A percentile compares a stretch with the other conserved stretches of the same genome.
Conservation (phyloP, 306 rosid genomes). For the Quercus mongolica region DNA sequence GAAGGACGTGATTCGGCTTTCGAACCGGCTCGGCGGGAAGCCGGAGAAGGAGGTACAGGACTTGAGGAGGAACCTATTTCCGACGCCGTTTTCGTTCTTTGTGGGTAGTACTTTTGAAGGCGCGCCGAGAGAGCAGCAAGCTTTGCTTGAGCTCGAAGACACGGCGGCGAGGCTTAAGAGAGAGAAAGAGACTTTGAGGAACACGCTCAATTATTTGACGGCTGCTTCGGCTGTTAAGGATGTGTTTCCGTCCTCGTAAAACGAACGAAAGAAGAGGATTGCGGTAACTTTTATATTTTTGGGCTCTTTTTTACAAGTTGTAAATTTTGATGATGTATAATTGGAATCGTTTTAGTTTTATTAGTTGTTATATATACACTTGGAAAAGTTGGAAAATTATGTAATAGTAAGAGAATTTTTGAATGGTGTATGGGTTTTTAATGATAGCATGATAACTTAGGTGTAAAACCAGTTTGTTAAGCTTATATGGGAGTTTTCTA, state of each 20-base stretch:
- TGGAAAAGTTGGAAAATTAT: no score
- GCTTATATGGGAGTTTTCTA: neutral
- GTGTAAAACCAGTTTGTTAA: neutral
- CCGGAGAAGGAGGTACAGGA: conserved; percentile 94
- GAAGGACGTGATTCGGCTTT: conserved; percentile 92
- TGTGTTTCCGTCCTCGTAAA: conserved; percentile 68
- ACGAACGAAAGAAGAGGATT: neutral
- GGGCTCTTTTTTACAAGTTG: conserved; percentile 23
- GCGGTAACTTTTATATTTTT: conserved; percentile 4
- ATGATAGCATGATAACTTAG: neutral
- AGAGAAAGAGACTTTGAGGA: conserved; percentile 89
- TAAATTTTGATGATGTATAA: conserved; percentile 38
- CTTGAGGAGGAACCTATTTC: conserved; percentile 78
- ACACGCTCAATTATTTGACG: conserved; percentile 88
- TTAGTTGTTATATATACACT: no score
- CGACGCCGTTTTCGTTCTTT: conserved; percentile 93
- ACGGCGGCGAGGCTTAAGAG: conserved; percentile 74
- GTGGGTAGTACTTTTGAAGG: conserved; percentile 98
- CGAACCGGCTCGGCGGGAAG: conserved; percentile 86
- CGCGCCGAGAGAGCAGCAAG: conserved; percentile 97
- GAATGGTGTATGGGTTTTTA: neutral
- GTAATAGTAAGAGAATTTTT: neutral
- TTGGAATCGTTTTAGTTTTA: conserved; percentile 10
- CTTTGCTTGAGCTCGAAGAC: conserved; percentile 90
- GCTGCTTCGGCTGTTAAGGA: conserved; percentile 99